Evolutionary conservation across 129 eudicot species (phyloP), one percentile per base, ranked within the genome.

Genomic region (Flaveria linearis): DNA sequence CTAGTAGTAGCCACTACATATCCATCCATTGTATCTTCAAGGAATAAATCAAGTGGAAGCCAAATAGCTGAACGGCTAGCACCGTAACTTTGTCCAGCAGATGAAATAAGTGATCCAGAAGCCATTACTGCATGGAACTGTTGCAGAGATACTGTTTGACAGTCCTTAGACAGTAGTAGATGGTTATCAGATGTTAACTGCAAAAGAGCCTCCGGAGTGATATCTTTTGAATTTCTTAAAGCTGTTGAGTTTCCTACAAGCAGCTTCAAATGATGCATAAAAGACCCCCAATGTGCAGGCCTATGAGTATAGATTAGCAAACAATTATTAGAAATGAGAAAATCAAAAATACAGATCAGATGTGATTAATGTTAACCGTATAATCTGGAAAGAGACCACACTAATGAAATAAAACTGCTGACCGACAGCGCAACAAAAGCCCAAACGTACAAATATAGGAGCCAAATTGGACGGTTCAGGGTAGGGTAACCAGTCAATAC

Each of bases 11-110:
- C 83, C 72, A 91, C 90, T 76, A 87, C 91, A 65, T 73, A 79
- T 57, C 94, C 96, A 75, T 94, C 96, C 96, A 94, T 91, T 30
- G 86, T 82, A 85, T 94, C 99, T 85, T 91, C 99, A n/a, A 94
- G 87, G 73, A 85, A 94, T 61, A 94, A 60, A 86, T 94, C 99
- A 76, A 94, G 76, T 8, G 99, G 96, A 81, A 94, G 89, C 99
- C 99, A 94, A 67, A 84, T 83, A 9, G 93, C 85, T 17, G 97
- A 91, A 55, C 80, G 87, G 18, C 84, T 79, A 60, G 89, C 85
- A 18, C 89, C 97, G 78, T 83, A 85, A 83, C 83, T 74, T 61
- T 88, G 90, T 69, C 79, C 85, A 53, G 90, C 66, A 83, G 97
- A 89, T 65, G 92, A 83, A 76, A 85, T 62, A 52, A 87, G 90